These are phyloP conservation scores for Coelastrella sp. DNA, from an alignment of 139 green algal genomes.

Conservation along the genomic window DNA sequence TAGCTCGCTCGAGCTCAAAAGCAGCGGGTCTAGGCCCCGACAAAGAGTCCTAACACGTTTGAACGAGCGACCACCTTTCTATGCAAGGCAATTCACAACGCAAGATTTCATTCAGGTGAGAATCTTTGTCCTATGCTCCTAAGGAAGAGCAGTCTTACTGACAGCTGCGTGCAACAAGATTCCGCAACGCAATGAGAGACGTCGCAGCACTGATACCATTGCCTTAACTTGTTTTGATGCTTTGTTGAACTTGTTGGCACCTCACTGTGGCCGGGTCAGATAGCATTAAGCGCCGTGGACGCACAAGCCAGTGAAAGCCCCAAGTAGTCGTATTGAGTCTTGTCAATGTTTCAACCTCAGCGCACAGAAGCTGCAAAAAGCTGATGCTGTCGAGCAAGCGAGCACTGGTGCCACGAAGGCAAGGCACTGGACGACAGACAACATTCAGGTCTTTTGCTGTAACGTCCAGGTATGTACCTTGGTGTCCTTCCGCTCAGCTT, in stretches of 20 bases:
- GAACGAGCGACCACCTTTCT: background rate
- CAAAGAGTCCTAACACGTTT: background rate
- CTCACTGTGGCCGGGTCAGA: too few relatives aligned
- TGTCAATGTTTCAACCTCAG: too few relatives aligned
- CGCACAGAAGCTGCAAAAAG: background rate
- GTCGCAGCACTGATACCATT: too few relatives aligned
- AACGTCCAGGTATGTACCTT: background rate
- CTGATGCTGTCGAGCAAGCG: slow-evolving; percentile 27
- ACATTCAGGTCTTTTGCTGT: slow-evolving; percentile 33
- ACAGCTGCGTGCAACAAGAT: background rate
- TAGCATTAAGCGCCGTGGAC: too few relatives aligned
- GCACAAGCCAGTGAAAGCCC: too few relatives aligned
- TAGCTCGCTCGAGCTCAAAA: too few relatives aligned
- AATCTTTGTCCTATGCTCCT: too few relatives aligned
- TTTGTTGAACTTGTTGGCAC: background rate
- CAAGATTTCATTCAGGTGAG: too few relatives aligned
- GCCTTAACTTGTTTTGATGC: too few relatives aligned
- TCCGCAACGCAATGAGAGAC: background rate
- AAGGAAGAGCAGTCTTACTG: background rate
- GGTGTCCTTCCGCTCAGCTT: too few relatives aligned
- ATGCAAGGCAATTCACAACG: too few relatives aligned
- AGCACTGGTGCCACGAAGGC: slow-evolving; percentile 32
- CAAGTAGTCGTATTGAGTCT: too few relatives aligned
- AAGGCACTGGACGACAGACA: slow-evolving; percentile 36
- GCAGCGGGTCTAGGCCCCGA: background rate